These are phyloP conservation scores for Juglanconis sp. DNA, from an alignment of 2,329 filamentous ascomycete genomes.

Conservation along the genomic window DNA sequence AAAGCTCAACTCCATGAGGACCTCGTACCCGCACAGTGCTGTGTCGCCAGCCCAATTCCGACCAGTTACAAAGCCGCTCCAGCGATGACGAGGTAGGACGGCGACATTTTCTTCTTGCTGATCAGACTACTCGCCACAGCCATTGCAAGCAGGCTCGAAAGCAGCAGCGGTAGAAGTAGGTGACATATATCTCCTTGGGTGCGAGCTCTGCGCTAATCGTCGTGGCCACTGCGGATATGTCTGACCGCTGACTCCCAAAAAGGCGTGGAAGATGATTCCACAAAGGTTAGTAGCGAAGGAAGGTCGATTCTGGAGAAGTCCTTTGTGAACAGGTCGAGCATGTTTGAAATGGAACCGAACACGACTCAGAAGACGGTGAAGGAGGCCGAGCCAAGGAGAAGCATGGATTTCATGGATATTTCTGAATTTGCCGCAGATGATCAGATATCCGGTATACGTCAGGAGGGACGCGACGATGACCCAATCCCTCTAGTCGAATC, in stretches of 20 bases:
- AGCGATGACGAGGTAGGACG: slow-evolving; percentile 29
- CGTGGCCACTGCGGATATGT: slow-evolving; percentile 41
- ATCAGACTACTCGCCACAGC: slow-evolving; percentile 27
- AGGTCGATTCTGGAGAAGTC: not conserved
- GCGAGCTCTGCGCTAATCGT: slow-evolving; percentile 35
- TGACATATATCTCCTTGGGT: slow-evolving; percentile 30
- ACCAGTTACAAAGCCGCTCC: slow-evolving; percentile 29
- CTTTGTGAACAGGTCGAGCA: slow-evolving; percentile 29
- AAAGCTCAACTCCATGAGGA: slow-evolving; percentile 35
- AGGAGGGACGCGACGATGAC: slow-evolving; percentile 47
- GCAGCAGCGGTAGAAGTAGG: slow-evolving; percentile 31
- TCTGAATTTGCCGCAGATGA: slow-evolving; percentile 42
- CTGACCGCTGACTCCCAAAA: slow-evolving; percentile 45
- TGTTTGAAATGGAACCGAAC: slow-evolving; percentile 32
- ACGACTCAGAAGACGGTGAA: slow-evolving; percentile 38
- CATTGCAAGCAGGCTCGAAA: slow-evolving; percentile 31
- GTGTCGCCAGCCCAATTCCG: slow-evolving; percentile 29
- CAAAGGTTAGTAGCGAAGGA: not conserved
- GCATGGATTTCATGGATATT: slow-evolving; percentile 40
- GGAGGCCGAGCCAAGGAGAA: slow-evolving; percentile 30
- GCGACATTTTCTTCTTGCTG: slow-evolving; percentile 26
- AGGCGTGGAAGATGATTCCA: slow-evolving; percentile 33
- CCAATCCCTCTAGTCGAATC: slow-evolving; percentile 38
- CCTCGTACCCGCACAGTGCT: slow-evolving; percentile 32
- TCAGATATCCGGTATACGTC: slow-evolving; percentile 43